A percentile compares a stretch with the other conserved stretches of the same genome.
Evolutionary conservation across 805 yeast species (phyloP).

Genomic region (Starmerella bombicola): DNA sequence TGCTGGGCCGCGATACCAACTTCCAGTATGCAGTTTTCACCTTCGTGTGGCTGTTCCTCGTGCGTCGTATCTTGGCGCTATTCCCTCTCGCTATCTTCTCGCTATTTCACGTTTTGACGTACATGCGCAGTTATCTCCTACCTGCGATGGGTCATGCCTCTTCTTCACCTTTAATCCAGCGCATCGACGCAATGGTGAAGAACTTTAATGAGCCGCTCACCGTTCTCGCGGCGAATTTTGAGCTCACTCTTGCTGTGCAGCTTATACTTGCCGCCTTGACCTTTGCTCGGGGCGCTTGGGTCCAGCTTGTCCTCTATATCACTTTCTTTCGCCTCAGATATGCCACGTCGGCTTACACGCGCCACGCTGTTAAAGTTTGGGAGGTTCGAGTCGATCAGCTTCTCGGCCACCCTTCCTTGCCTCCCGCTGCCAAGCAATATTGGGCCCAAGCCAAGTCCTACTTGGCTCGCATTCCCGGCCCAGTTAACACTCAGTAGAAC

Average conservation of each 20-base stretch:
- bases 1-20: constrained; percentile 44
- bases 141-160: constrained; percentile 42
- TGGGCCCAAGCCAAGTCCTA: constrained; percentile 39
- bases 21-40: constrained; percentile 56
- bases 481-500: constrained; percentile 10
- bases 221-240: constrained; percentile 48
- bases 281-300: constrained; percentile 53
- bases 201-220: constrained; percentile 48
- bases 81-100: constrained; percentile 70
- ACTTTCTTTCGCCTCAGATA: constrained; percentile 64
- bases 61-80: constrained; percentile 47
- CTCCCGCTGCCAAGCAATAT: constrained; percentile 36
- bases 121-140: constrained; percentile 49
- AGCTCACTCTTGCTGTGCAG: constrained; percentile 35
- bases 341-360: constrained; percentile 62
- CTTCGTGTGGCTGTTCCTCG: constrained; percentile 45
- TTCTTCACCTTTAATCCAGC: constrained; percentile 23
- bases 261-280: constrained; percentile 36
- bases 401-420: constrained; percentile 42
- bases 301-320: constrained; percentile 37
- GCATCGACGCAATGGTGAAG: constrained; percentile 37
- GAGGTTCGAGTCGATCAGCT: constrained; percentile 56
- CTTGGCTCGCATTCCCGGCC: constrained; percentile 17
- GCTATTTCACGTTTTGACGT: constrained; percentile 67
- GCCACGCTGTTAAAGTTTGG: constrained; percentile 51